Conservation (phyloP, 176 grass and related monocot species). For the Phoenix dactylifera region DNA sequence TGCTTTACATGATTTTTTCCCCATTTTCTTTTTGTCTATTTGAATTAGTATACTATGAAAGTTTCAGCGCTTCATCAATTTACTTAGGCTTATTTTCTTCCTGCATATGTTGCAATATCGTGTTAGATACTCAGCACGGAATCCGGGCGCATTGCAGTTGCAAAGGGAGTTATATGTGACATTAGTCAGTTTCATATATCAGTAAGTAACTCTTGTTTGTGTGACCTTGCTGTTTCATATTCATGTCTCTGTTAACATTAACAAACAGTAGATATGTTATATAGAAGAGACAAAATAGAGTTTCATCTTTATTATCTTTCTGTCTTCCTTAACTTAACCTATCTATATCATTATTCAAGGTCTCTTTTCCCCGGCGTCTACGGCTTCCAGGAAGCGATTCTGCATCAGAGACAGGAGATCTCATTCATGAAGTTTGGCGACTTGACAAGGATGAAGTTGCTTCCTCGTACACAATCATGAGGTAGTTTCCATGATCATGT, state of each 20-base stretch:
- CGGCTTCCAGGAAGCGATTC: slow-evolving; percentile 59
- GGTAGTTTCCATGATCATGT: slow-evolving; percentile 25
- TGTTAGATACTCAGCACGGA: slow-evolving; percentile 83
- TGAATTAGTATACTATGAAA: no score
- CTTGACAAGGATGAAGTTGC: slow-evolving; percentile 81
- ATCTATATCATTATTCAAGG: slow-evolving; percentile 37
- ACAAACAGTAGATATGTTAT: no score
- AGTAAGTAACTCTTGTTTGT: slow-evolving; percentile 28
- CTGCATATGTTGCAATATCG: slow-evolving; percentile 8
- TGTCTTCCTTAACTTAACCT: background rate
- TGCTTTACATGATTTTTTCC: no score
- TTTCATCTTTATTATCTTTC: no score
- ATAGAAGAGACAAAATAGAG: no score
- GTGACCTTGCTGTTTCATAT: slow-evolving; percentile 12
- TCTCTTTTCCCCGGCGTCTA: slow-evolving; percentile 65
- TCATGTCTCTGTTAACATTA: slow-evolving; percentile 2
- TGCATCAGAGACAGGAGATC: slow-evolving; percentile 44
- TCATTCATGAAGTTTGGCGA: slow-evolving; percentile 56
- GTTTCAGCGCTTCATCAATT: no score
- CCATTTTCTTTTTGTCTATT: no score
- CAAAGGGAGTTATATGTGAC: slow-evolving; percentile 71
- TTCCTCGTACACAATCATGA: slow-evolving; percentile 88
- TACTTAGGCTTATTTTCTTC: no score
- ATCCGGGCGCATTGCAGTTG: slow-evolving; percentile 64
- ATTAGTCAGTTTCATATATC: slow-evolving; percentile 54